Evolutionary conservation across 257 asterid genomes (phyloP).

Genomic region (Solanum piurae): DNA sequence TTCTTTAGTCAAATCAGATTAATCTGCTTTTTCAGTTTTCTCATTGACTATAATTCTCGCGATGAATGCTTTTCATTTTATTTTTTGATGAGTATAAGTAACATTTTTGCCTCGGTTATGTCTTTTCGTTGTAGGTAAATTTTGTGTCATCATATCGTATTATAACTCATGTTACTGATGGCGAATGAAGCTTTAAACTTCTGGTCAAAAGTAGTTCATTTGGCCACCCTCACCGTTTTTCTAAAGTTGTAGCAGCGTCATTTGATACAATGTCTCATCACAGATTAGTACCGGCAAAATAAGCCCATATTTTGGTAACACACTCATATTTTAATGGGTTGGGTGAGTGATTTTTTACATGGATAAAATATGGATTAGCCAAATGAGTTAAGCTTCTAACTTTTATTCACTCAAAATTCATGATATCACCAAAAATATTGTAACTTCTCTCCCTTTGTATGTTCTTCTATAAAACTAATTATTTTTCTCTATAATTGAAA

Average conservation of each 20-base stretch:
- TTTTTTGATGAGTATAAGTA: background rate
- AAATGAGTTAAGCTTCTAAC: too few relatives aligned
- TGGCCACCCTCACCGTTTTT: background rate
- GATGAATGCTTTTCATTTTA: too few relatives aligned
- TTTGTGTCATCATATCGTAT: background rate
- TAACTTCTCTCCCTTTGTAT: too few relatives aligned
- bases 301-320: too few relatives aligned
- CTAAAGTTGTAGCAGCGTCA: background rate
- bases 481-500: too few relatives aligned
- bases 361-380: too few relatives aligned
- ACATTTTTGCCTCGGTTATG: background rate
- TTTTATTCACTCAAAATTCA: too few relatives aligned
- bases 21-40: background rate
- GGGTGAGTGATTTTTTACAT: too few relatives aligned
- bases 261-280: background rate
- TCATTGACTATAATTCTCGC: background rate
- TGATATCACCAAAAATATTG: too few relatives aligned
- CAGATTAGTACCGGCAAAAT: too few relatives aligned
- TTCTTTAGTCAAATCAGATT: background rate
- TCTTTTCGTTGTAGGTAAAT: background rate
- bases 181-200: background rate
- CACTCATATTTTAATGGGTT: too few relatives aligned
- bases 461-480: too few relatives aligned
- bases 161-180: background rate
- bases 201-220: background rate